Evolutionary conservation across 2,329 filamentous ascomycete species (phyloP).

Genomic region (Aspergillus novofumigatus): DNA sequence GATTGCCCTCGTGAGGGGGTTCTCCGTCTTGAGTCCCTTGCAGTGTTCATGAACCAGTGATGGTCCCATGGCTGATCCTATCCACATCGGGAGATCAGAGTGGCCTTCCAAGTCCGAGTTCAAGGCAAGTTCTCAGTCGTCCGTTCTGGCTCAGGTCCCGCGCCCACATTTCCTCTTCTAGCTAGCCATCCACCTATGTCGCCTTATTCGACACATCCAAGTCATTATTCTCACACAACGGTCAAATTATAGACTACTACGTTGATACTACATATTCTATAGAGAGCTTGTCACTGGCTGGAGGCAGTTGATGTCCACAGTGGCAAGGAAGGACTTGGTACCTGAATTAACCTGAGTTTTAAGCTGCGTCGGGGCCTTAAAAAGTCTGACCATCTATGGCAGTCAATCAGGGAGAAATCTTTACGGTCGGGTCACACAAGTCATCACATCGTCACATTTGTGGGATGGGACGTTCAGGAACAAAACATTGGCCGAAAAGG

Average conservation of each 20-base stretch:
- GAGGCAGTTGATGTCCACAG: not conserved
- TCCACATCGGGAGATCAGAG: not conserved
- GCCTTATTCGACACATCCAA: not conserved
- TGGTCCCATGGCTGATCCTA: not conserved
- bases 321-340: not conserved
- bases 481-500: not conserved
- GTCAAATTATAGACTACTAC: not conserved
- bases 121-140: not conserved
- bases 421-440: not conserved
- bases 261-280: not conserved
- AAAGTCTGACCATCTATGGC: no score
- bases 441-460: not conserved
- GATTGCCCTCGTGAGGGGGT: not conserved
- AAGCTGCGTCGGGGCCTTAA: not conserved
- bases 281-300: not conserved
- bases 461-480: not conserved
- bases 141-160: not conserved
- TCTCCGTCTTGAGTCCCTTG: not conserved
- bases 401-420: not conserved
- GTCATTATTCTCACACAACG: not conserved
- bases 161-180: not conserved
- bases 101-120: not conserved
- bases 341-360: not conserved
- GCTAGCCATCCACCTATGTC: not conserved
- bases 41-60: not conserved